Base-by-base conservation (phyloP, 331 rosid species). In the Cydonia oblonga region DNA sequence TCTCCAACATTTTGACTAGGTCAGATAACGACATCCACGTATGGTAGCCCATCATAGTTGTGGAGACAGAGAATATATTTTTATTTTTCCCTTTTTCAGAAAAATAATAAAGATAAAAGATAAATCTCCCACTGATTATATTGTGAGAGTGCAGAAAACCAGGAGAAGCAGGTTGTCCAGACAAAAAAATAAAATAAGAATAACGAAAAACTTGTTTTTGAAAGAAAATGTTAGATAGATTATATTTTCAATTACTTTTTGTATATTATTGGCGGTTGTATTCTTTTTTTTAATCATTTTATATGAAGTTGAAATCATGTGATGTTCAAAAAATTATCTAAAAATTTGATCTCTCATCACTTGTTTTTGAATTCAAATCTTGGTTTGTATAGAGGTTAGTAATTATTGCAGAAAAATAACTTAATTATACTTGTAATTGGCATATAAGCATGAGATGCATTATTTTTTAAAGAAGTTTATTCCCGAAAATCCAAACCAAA, bases 1-100 rank as follows among this genome's bases (percentile, higher is more conserved):
- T 52, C 23, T 44, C 67, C 66, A 60, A 60, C 68, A 49, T 46
- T 66, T 79, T 81, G 84, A 84, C 82, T 68, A 25, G 82, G 86
- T 79, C 80, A 76, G 67, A 65, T 44, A 68, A 59, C 69, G 77
- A 78, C 72, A 64, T 59, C 54, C 73, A 35, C 26, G 33, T 38
- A 38, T 38, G 69, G 76, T 57, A 15, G 66, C 56, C 75, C 75
- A 57, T 58, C n/a, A 56, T 38, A 58, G 66, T 14, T 71, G 46
- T 35, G 56, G 25, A 35, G 66, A 57, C 66, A 23, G 12, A 13
- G 12, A 23, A 70, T 54, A 22, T 23, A 2, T 9, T 56, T 70
- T 56, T 22, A 18, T 23, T 33, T 40, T 23, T 8, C 2, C 12
- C 12, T 20, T 14, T 40, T 69, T 33, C 5, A 30, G 32, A 16